Conservation (phyloP, 1,284 basidiomycete species). For the Athelia sp. region DNA sequence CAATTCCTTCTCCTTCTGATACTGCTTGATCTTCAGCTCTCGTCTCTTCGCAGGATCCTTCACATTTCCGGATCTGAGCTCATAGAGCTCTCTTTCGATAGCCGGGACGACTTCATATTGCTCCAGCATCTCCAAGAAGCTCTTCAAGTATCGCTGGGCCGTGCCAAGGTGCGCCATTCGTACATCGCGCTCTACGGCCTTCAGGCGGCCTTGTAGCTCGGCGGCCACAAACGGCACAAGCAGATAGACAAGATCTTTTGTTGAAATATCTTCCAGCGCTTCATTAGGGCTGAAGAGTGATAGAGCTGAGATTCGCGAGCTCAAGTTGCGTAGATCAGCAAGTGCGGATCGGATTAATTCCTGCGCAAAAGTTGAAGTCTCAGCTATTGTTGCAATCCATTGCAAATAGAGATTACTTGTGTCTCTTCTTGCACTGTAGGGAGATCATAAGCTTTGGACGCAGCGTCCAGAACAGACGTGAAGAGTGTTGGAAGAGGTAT, state of each 20-base stretch:
- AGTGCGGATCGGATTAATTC: constrained; percentile 51
- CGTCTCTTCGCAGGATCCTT: constrained; percentile 66
- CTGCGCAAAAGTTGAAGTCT: constrained; percentile 30
- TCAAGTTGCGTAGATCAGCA: constrained; percentile 46
- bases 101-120: constrained; percentile 67
- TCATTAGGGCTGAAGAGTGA: constrained; percentile 88
- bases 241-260: constrained; percentile 77
- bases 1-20: constrained; percentile 78
- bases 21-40: constrained; percentile 87
- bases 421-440: constrained; percentile 45
- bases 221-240: constrained; percentile 70
- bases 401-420: constrained; percentile 30
- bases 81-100: constrained; percentile 53
- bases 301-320: constrained; percentile 48
- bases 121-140: constrained; percentile 57
- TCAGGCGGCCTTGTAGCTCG: constrained; percentile 69
- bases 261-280: constrained; percentile 78
- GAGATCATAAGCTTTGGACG: constrained; percentile 37
- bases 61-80: constrained; percentile 39
- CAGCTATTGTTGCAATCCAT: background rate
- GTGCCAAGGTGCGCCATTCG: constrained; percentile 53
- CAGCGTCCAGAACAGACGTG: constrained; percentile 33
- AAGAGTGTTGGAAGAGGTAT: constrained; percentile 37
- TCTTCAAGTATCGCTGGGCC: constrained; percentile 60
- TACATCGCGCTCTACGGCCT: constrained; percentile 51